Evolutionary conservation across 352 stramenopile genomes (phyloP).

Genomic region (Phytophthora melonis): DNA sequence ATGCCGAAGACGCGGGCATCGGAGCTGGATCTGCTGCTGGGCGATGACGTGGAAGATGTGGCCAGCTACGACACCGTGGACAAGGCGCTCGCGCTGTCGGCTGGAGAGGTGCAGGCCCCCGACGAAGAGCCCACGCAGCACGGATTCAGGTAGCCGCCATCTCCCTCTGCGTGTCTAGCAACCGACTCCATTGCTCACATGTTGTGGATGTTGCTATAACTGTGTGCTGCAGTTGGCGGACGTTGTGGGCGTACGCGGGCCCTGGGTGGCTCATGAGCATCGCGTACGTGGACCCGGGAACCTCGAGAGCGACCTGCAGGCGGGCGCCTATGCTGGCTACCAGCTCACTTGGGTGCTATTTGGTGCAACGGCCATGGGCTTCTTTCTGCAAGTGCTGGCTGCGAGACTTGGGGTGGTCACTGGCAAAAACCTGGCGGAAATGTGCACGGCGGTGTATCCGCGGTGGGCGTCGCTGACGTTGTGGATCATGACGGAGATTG

Average conservation of each 20-base stretch:
- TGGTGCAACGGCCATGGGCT: conserved; percentile 88
- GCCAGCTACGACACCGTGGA: conserved; percentile 56
- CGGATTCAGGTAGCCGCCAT: too few species aligned
- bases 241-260: conserved; percentile 84
- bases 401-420: conserved; percentile 93
- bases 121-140: conserved; percentile 50
- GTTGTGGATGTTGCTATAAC: background rate
- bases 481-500: conserved; percentile 95
- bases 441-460: conserved; percentile 86
- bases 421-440: conserved; percentile 91
- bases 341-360: conserved; percentile 94
- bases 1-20: conserved; percentile 35
- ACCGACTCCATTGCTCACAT: too few species aligned
- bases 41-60: conserved; percentile 34
- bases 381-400: conserved; percentile 95
- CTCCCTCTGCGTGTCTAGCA: too few species aligned
- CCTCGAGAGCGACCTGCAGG: conserved; percentile 96
- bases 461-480: conserved; percentile 79
- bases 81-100: conserved; percentile 58
- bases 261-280: conserved; percentile 94
- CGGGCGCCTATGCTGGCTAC: conserved; percentile 90
- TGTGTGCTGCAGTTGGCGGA: conserved; percentile 58
- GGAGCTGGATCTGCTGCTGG: conserved; percentile 47
- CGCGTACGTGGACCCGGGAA: conserved; percentile 97
- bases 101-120: conserved; percentile 61